These are phyloP conservation scores for Nicotiana obtusifolia DNA, from an alignment of 257 asterid species.

Conservation along the genomic window DNA sequence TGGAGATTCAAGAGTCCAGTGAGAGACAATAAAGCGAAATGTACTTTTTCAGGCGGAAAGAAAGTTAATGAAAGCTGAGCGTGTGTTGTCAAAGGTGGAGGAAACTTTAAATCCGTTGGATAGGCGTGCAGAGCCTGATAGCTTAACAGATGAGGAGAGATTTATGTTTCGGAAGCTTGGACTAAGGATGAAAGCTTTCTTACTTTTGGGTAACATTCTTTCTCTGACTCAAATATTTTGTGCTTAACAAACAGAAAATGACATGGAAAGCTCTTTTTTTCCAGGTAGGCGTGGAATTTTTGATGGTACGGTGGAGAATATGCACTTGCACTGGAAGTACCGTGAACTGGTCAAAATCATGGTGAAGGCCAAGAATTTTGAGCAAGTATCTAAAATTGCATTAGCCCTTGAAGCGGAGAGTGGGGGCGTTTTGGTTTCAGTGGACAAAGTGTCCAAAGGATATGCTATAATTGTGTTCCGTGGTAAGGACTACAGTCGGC, in stretches of 20 bases:
- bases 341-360: constrained; percentile 83
- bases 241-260: constrained; percentile 5
- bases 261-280: constrained; percentile 18
- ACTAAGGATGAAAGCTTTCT: constrained; percentile 91
- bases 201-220: constrained; percentile 69
- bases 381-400: constrained; percentile 72
- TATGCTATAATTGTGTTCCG: constrained; percentile 83
- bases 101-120: constrained; percentile 62
- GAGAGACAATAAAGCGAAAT: neutral
- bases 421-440: constrained; percentile 85
- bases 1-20: neutral
- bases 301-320: constrained; percentile 96
- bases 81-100: constrained; percentile 78
- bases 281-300: constrained; percentile 98
- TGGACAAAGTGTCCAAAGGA: constrained; percentile 90
- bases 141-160: constrained; percentile 87
- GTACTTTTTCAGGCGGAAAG: constrained; percentile 60
- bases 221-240: constrained; percentile 4
- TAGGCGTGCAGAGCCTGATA: constrained; percentile 51
- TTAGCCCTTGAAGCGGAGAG: constrained; percentile 95
- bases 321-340: constrained; percentile 99
- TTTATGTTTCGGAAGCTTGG: constrained; percentile 99
- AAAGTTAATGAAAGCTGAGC: constrained; percentile 67
- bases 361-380: constrained; percentile 67
- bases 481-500: constrained; percentile 81